phyloP scores from a whole-genome alignment of 306 rosid genomes.

The Chamaecrista fasciculata region DNA sequence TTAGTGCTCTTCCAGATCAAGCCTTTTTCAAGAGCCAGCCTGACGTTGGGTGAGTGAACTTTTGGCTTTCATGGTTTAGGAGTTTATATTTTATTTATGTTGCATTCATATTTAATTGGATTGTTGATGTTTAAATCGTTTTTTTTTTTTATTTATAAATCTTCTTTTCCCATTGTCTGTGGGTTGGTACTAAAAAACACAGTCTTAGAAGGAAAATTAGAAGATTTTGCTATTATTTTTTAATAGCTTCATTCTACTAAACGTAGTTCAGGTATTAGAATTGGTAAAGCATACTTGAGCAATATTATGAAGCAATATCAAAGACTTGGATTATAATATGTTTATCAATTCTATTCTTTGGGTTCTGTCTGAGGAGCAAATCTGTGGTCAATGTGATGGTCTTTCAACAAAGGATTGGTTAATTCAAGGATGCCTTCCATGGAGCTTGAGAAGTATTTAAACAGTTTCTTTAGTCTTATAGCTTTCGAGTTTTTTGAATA shows the following conservation, averaged over 20 bases:
- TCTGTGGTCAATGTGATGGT: not conserved
- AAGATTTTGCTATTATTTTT: not conserved
- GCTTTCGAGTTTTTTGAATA: not conserved
- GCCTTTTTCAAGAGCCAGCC: constrained; percentile 78
- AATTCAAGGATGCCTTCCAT: constrained; percentile 14
- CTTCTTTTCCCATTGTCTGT: not conserved
- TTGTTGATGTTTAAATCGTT: not conserved
- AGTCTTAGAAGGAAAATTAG: not conserved
- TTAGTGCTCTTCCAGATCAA: constrained; percentile 89
- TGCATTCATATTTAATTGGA: constrained; percentile 14
- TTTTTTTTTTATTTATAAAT: too few species aligned
- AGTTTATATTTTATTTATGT: constrained; percentile 4
- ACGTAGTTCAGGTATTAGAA: not conserved
- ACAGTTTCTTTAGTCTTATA: constrained; percentile 2
- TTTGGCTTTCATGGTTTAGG: not conserved
- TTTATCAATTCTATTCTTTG: constrained; percentile 17
- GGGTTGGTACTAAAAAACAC: not conserved
- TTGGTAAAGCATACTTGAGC: not conserved
- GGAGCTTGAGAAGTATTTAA: constrained; percentile 7
- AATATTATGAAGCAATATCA: not conserved
- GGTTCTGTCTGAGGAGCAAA: constrained; percentile 16
- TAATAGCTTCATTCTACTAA: constrained; percentile 6
- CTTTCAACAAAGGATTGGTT: constrained; percentile 1
- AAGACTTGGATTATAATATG: not conserved
- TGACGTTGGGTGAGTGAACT: constrained; percentile 83